Evolutionary conservation across 2,329 filamentous ascomycete species (phyloP), one percentile per base, ranked within the genome.

Genomic region (Penicillium sp.): DNA sequence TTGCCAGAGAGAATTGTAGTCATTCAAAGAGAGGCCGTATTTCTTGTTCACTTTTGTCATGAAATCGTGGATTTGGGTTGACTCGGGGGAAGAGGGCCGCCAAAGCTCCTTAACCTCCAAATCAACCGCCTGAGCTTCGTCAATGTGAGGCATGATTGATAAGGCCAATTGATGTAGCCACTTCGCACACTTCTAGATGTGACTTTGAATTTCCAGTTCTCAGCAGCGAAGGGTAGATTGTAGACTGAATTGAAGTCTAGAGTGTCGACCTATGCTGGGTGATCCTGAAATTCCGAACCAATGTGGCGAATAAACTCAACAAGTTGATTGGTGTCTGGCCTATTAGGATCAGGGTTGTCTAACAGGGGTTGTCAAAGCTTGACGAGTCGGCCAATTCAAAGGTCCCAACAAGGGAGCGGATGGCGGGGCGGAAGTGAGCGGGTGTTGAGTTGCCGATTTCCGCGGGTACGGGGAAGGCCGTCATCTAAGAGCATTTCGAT

Each of bases 1-100:
- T 69, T 83, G 77, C 76, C 93, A 89, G 8, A 97, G 81, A n/a
- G 84, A 84, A 18, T 86, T 76, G 67, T 96, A 96, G 58, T 80
- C 84, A 16, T 79, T 70, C 44, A 94, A 78, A 21, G 78, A 69
- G 52, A 91, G 72, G 10, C 77, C 74, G 67, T 92, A 83, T 64
- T 88, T 88, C 57, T 82, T 69, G 72, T 88, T 90, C 60, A 95
- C 79, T 48, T 79, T 78, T 63, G 86, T 78, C 61, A 91, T 81
- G 71, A 94, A 95, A 47, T 79, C 79, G 77, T 83, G 86, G 80
- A 93, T 89, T 52, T 83, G 82, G 7, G 89, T 93, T 38, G 81
- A 81, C 44, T 82, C 72, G 7, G 89, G 89, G 62, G 82, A 74
- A 32, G 83, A 77, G 72, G 92, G 89, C 57, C 81, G 80, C 90